phyloP scores from a whole-genome alignment of 2,329 filamentous ascomycete genomes.

The Cladosporium cucumerinum region DNA sequence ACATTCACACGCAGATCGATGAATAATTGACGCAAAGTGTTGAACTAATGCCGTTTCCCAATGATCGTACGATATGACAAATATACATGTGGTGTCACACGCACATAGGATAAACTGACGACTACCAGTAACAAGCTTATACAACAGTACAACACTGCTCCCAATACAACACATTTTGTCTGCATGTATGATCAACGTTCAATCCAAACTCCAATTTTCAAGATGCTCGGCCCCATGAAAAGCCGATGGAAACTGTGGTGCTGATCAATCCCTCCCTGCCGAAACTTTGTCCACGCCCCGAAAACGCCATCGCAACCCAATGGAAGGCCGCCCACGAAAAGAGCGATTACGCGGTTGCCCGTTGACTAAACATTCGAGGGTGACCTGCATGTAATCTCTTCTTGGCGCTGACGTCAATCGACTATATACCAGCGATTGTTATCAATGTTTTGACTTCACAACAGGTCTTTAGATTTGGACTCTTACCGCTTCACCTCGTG shows the following conservation, averaged over 20 bases:
- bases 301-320: neutral
- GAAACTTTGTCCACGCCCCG: neutral
- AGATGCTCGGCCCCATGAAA: neutral
- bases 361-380: neutral
- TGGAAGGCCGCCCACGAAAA: neutral
- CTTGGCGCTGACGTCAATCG: slow-evolving; percentile 8
- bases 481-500: neutral
- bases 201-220: neutral
- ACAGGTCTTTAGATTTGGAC: neutral
- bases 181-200: neutral
- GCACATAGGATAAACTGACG: neutral
- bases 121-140: neutral
- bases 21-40: neutral
- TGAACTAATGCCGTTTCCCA: neutral
- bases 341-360: neutral
- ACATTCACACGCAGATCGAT: neutral
- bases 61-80: neutral
- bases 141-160: neutral
- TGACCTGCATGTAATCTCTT: neutral
- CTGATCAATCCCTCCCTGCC: neutral
- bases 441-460: neutral
- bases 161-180: neutral
- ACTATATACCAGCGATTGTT: neutral
- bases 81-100: neutral
- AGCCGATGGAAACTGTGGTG: neutral